A percentile compares a stretch with the other conserved stretches of the same genome.
Conservation (phyloP, 2,329 filamentous ascomycete species). For the Talaromyces sp. region DNA sequence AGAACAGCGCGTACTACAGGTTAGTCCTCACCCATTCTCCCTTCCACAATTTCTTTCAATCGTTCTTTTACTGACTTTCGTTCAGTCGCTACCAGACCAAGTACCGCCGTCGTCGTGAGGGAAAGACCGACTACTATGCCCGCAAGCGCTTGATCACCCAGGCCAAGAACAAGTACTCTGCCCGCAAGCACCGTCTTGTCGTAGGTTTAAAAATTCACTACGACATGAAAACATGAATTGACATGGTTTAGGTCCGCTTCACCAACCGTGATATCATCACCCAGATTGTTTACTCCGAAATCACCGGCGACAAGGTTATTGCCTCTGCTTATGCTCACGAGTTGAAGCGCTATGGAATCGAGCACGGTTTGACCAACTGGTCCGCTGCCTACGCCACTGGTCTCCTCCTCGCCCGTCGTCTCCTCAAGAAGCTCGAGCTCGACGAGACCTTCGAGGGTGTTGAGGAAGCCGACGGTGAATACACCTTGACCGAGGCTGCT, state of each 20-base stretch:
- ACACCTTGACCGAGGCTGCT: slow-evolving; percentile 87
- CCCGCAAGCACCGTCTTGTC: slow-evolving; percentile 99
- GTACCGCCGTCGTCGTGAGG: slow-evolving; percentile 93
- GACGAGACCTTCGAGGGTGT: slow-evolving; percentile 93
- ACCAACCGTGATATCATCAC: slow-evolving; percentile 99
- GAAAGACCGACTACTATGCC: slow-evolving; percentile 99
- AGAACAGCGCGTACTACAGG: slow-evolving; percentile 99
- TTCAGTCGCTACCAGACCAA: slow-evolving; percentile 97
- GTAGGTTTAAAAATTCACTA: slow-evolving; percentile 31
- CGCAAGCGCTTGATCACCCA: slow-evolving; percentile 99
- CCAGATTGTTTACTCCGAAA: slow-evolving; percentile 95
- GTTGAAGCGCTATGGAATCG: slow-evolving; percentile 94
- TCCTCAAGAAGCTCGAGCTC: slow-evolving; percentile 93
- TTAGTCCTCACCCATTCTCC: slow-evolving; percentile 48
- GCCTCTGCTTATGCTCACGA: slow-evolving; percentile 91
- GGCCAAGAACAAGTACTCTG: slow-evolving; percentile 99
- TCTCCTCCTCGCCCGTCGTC: slow-evolving; percentile 93
- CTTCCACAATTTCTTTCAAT: not conserved
- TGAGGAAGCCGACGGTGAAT: slow-evolving; percentile 96
- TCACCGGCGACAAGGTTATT: slow-evolving; percentile 97
- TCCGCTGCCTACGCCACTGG: slow-evolving; percentile 94
- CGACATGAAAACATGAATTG: not conserved
- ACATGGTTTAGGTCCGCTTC: slow-evolving; percentile 65
- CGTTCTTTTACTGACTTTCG: not conserved
- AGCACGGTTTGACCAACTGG: slow-evolving; percentile 99